phyloP scores from a whole-genome alignment of 139 green algal species.

The Diplosphaera chodatii region DNA sequence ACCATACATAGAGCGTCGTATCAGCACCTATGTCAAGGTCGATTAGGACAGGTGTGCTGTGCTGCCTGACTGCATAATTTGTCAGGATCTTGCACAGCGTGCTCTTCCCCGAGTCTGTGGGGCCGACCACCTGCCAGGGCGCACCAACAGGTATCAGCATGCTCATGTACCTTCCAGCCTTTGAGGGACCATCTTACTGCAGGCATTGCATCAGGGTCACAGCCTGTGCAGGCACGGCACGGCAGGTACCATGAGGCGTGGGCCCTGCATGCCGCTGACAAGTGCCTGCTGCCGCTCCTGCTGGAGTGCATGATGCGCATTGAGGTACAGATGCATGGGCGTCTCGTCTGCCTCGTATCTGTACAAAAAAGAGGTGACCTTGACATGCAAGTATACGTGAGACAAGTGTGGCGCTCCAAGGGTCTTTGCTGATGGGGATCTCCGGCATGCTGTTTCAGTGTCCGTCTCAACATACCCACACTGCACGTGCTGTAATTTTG shows the following conservation, averaged over 20 bases:
- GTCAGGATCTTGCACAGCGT: slow-evolving; percentile 74
- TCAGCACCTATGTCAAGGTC: slow-evolving; percentile 91
- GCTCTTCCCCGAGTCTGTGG: slow-evolving; percentile 82
- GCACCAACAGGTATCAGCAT: not conserved
- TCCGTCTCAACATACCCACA: no score
- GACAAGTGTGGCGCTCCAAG: no score
- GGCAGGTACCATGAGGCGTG: slow-evolving; percentile 26
- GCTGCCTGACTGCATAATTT: slow-evolving; percentile 77
- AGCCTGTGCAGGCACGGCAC: no score
- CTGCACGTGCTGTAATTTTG: no score
- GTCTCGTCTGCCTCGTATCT: slow-evolving; percentile 79
- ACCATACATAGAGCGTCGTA: no score
- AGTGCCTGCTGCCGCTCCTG: slow-evolving; percentile 34
- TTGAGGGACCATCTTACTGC: no score
- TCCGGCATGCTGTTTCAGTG: not conserved
- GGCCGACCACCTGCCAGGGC: slow-evolving; percentile 61
- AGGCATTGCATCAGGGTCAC: no score
- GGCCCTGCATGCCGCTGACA: slow-evolving; percentile 16
- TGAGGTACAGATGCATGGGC: slow-evolving; percentile 74
- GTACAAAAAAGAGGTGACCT: slow-evolving; percentile 4
- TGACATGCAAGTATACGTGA: not conserved
- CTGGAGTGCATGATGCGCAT: slow-evolving; percentile 65
- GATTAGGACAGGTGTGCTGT: slow-evolving; percentile 64
- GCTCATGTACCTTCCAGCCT: slow-evolving; percentile 8
- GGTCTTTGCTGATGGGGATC: not conserved